Base-by-base conservation (phyloP, 2,329 filamentous ascomycete species). In the Colletotrichum euphorbiae region DNA sequence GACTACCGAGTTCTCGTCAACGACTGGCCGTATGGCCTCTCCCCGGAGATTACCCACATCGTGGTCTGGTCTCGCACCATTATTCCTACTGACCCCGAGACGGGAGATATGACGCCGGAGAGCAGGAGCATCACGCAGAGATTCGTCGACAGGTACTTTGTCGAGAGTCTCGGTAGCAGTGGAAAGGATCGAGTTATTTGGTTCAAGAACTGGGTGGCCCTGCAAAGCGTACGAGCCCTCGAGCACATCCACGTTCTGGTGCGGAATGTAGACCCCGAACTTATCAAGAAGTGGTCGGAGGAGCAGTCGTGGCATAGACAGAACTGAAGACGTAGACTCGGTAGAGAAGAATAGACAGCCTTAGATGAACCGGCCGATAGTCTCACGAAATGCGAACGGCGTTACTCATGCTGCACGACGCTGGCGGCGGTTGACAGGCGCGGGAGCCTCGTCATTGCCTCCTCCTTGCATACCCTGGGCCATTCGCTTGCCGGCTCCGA, bases 201-300 rank as follows among this genome's bases (percentile, higher is more conserved):
- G 93, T 98, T 98, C 81, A 97, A 95, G 85, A 98, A 98, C 74
- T 97, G 94, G 94, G 90, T 89, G 68, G 89, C 90, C 28, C 81
- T 98, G 76, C 97, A 98, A 82, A 97, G 93, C 73, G 91, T 98
- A 46, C 89, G 94, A 73, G 87, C 92, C 3, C 83, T 98, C 52
- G 94, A 97, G 81, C 95, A 98, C 77, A 90, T 98, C 74, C 95
- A 98, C 79, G 89, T 98, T 38, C 76, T 91, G 74, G 86, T 91
- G 57, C 84, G 80, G 61, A 82, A 87, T 72, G 86, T 83, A 24
- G 82, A 83, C 52, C 80, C 84, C 33, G 83, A 83, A 31, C 76
- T 84, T 66, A 70, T 90, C 67, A 78, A 84, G 71, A 80, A 82
- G 71, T 90, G 88, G 87, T 85, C 85, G 1, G 79, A 75, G 45